phyloP scores from a whole-genome alignment of 129 eudicot genomes.

The Pittosporum tobira region DNA sequence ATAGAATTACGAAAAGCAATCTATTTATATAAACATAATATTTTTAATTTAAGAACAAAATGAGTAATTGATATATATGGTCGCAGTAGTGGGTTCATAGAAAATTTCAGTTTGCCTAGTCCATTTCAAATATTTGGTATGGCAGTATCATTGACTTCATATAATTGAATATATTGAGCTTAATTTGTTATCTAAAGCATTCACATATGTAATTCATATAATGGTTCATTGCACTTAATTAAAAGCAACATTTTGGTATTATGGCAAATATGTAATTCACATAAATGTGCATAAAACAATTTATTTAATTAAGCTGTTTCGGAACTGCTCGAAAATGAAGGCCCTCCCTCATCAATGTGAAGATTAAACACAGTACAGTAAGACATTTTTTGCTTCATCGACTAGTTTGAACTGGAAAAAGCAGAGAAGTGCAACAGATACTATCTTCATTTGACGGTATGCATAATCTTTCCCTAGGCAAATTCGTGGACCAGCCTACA shows the following conservation, averaged over 20 bases:
- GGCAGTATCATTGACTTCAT: no score
- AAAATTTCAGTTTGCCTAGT: no score
- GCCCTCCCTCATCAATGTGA: constrained; percentile 56
- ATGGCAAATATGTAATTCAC: not conserved
- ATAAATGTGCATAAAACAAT: not conserved
- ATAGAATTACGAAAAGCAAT: no score
- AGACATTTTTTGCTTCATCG: constrained; percentile 36
- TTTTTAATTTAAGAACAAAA: no score
- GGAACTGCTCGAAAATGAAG: constrained; percentile 54
- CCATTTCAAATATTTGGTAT: no score
- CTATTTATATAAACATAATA: no score
- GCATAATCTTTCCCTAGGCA: constrained; percentile 79
- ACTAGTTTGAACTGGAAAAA: constrained; percentile 48
- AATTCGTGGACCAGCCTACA: constrained; percentile 75
- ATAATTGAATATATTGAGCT: no score
- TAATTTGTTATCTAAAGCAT: no score
- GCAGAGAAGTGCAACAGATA: constrained; percentile 41
- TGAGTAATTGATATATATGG: no score
- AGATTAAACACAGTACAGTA: constrained; percentile 72
- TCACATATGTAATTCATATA: no score
- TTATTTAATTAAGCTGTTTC: constrained; percentile 18
- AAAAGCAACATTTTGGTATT: not conserved
- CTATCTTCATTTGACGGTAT: constrained; percentile 78
- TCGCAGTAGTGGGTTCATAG: no score
- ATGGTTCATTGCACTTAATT: no score